A percentile compares a stretch with the other conserved stretches of the same genome.
Evolutionary conservation across 2,329 filamentous ascomycete genomes (phyloP).

Genomic region (Daldinia sp.): DNA sequence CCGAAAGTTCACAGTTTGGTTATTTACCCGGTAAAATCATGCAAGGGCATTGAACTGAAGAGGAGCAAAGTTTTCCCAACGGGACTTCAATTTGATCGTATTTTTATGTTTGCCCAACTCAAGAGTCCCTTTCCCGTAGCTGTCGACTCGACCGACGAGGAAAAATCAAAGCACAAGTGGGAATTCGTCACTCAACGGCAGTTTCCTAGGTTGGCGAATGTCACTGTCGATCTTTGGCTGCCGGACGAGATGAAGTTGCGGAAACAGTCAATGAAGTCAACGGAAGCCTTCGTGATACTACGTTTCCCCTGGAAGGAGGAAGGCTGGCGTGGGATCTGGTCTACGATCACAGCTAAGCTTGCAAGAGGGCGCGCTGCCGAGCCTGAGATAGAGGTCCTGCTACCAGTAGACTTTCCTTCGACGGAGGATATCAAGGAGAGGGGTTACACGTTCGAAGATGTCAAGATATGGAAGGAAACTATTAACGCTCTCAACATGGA

Average conservation of each 20-base stretch:
- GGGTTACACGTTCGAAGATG: slow-evolving; percentile 69
- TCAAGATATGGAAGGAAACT: slow-evolving; percentile 74
- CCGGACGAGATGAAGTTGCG: slow-evolving; percentile 70
- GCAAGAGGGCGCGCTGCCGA: slow-evolving; percentile 61
- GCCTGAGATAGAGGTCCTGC: slow-evolving; percentile 72
- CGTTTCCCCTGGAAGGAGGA: slow-evolving; percentile 71
- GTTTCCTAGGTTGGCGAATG: slow-evolving; percentile 76
- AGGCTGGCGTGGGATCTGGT: slow-evolving; percentile 62
- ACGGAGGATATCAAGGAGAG: slow-evolving; percentile 67
- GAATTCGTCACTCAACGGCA: slow-evolving; percentile 77
- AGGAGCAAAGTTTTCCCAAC: slow-evolving; percentile 72
- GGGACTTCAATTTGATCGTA: slow-evolving; percentile 82
- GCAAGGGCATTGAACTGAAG: slow-evolving; percentile 78
- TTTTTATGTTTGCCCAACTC: slow-evolving; percentile 84
- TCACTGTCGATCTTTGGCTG: slow-evolving; percentile 76
- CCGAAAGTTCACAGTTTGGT: slow-evolving; percentile 71
- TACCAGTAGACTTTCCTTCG: slow-evolving; percentile 74
- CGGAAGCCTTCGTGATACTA: slow-evolving; percentile 72
- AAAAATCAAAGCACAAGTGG: slow-evolving; percentile 66
- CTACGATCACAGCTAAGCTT: slow-evolving; percentile 63
- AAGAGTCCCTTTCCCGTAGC: slow-evolving; percentile 61
- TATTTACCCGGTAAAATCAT: slow-evolving; percentile 88
- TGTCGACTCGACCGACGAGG: slow-evolving; percentile 51
- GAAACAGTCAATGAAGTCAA: slow-evolving; percentile 64
- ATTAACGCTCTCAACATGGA: slow-evolving; percentile 68